These are phyloP conservation scores for Linnemannia zychae DNA, from an alignment of 192 early-diverging fungal species.

Conservation along the genomic window DNA sequence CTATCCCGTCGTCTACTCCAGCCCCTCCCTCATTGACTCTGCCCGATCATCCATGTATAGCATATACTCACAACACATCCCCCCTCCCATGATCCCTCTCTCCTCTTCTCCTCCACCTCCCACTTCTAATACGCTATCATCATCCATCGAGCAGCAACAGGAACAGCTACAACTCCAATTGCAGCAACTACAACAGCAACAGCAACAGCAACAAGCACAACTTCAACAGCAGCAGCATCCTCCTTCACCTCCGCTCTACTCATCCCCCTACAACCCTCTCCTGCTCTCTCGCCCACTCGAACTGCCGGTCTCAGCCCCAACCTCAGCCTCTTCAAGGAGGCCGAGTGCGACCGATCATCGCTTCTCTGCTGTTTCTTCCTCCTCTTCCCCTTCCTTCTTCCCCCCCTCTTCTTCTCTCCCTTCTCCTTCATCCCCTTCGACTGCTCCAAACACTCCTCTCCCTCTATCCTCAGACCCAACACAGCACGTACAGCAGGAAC, in stretches of 20 bases:
- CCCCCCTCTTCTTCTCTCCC: not conserved
- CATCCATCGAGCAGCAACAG: not conserved
- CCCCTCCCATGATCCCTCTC: conserved; percentile 7
- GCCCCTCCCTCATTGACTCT: conserved; percentile 35
- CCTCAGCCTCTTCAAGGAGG: not conserved
- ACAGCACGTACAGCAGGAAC: not conserved
- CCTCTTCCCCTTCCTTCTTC: not conserved
- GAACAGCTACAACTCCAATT: not conserved
- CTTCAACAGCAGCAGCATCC: not conserved
- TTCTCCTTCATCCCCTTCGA: not conserved
- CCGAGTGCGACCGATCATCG: not conserved
- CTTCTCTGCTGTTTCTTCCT: not conserved
- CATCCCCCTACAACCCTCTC: not conserved
- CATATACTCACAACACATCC: not conserved
- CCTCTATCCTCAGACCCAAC: not conserved
- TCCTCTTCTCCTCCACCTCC: not conserved
- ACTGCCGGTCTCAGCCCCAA: conserved; percentile 1
- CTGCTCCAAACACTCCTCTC: not conserved
- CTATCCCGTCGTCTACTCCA: conserved; percentile 40
- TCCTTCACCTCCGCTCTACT: conserved; percentile 1
- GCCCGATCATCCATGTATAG: conserved; percentile 1
- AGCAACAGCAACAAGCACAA: not conserved
- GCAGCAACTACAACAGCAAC: not conserved
- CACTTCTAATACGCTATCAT: not conserved
- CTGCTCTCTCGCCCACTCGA: not conserved